Percentiles rank a stretch among this genome's conserved stretches.
Conservation (phyloP, 176 grass and related monocot genomes). For the Oryza nivara region DNA sequence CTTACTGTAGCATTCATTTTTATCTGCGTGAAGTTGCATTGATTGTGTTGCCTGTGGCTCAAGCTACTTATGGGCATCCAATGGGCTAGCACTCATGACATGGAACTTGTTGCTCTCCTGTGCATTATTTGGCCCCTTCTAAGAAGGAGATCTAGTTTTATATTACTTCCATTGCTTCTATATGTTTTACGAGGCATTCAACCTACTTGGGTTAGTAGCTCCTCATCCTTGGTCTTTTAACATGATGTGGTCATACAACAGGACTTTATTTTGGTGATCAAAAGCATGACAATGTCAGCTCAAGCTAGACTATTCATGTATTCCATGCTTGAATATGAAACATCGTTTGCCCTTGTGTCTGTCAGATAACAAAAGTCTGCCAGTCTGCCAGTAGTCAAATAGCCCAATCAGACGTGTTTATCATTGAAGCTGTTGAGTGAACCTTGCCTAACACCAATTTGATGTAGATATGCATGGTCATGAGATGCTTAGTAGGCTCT, state of each 20-base stretch:
- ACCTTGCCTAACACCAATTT: background rate
- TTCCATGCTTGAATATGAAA: background rate
- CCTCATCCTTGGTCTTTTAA: background rate
- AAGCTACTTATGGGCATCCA: background rate
- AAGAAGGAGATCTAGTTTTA: background rate
- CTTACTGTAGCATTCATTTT: background rate
- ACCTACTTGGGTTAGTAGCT: background rate
- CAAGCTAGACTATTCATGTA: background rate
- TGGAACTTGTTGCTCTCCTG: background rate
- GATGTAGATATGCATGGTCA: background rate
- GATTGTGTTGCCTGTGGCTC: background rate
- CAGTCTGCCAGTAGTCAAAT: background rate
- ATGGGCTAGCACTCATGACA: background rate
- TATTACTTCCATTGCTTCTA: background rate
- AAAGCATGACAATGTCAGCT: background rate
- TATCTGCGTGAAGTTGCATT: background rate
- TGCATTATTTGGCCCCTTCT: background rate
- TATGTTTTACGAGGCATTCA: background rate
- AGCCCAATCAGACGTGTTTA: background rate
- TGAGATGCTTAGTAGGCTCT: background rate
- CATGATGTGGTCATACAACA: background rate
- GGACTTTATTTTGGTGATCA: constrained; percentile 6
- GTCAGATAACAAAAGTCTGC: background rate
- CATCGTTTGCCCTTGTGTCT: too few species aligned
- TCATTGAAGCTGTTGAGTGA: background rate